Base-by-base conservation (phyloP, 495 filamentous ascomycete genomes). In the Aspergillus affinis region DNA sequence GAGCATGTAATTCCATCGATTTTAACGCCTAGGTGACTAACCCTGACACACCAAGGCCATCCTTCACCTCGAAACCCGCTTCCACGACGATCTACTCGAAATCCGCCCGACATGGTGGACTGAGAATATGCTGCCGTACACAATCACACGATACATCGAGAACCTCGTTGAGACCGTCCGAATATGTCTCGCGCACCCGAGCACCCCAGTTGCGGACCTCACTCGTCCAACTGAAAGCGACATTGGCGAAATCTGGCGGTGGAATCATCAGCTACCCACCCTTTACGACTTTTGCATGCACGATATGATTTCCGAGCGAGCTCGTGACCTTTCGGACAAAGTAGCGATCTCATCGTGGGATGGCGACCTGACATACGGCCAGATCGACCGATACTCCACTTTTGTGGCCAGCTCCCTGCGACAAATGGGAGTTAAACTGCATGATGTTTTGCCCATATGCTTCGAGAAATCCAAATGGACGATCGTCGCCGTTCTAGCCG, bases 401-500 rank as follows among this genome's bases (percentile, higher is more conserved):
- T 56, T 54, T 13, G 56, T 78, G 6, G 77, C 75, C 4, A 30
- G 23, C 15, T 54, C 51, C 2, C 63, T 80, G 8, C 57, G 60
- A 20, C 54, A 67, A 3, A 52, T 70, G 48, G 72, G 73, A 8
- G 70, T 76, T 1, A n/a, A 62, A 19, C 56, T 70, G 5, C 57
- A 73, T n/a, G 72, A 73, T 15, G 61, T 79, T 13, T 7, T 79
- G 10, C 75, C 77, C 13, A 55, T 78, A 6, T 80, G 76, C 56
- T 80, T 79, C 41, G 79, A 83, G 29, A 81, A 81, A 45, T 81
- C 78, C 12, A 67, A 61, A 44, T 81, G 78, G 78, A 76, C 73
- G 4, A 73, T 75, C 4, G 65, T 81, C 26, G 77, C 76, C 6
- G 69, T 79, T 1, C 68, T 81, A 6, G 78, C 67, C 1, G 72